Evolutionary conservation across 1,284 basidiomycete genomes (phyloP), one percentile per base, ranked within the genome.

Genomic region (Porogramme epimiltina): DNA sequence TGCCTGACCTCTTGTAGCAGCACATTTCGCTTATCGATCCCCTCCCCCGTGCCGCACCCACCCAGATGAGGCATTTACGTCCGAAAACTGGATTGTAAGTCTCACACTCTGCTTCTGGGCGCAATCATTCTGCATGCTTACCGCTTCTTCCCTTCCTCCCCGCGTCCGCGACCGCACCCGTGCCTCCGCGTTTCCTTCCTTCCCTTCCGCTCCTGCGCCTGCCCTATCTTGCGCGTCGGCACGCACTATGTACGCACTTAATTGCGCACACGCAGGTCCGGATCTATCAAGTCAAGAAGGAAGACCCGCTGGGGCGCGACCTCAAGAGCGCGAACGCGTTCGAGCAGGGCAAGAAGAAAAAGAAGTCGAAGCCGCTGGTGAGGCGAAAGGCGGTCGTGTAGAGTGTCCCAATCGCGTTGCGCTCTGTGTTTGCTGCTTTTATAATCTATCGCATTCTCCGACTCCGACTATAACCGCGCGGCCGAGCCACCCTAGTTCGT

Each of bases 31-130:
- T 62, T 37, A 57, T 52, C 55, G 41, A 33, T 50, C 42, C 33
- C 10, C n/a, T 34, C 52, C 34, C 16, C 8, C 43, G 15, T 36
- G n/a, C 11, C 25, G 23, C 13, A n/a, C 34, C 25, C n/a, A 18
- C 24, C 43, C 62, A 91, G 93, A 97, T 62, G 95, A 98, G 71
- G 95, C 94, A 8, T 98, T 95, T 76, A 97, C 95, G 2, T 93
- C 92, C 9, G 95, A 98, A 74, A 98, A 98, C 73, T 98, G 95
- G 95, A 95, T 98, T 62, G 94, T 93, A 65, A 70, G 87, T 72
- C 47, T 38, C n/a, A 13, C 39, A 18, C 43, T 16, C 4, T 5
- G 13, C 23, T 25, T 24, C 3, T 23, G 19, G 10, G 16, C 11
- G 19, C n/a, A 25, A 3, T 22, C 16, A 38, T 8, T 22, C 31